These are phyloP conservation scores for Trifolium fragiferum DNA, from an alignment of 306 rosid species.

Conservation along the genomic window DNA sequence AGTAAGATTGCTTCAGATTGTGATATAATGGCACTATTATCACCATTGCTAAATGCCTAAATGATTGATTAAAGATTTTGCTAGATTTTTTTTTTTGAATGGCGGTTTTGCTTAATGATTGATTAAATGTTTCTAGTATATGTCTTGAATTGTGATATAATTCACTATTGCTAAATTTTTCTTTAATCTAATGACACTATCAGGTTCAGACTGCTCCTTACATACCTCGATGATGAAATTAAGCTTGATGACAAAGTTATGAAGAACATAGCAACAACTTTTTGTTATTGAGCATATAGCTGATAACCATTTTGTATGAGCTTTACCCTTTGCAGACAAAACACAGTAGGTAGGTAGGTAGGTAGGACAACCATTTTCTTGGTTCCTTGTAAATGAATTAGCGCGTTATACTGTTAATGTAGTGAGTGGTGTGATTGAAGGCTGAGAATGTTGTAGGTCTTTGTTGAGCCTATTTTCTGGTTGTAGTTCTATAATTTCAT, in stretches of 20 bases:
- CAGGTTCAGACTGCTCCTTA: constrained; percentile 51
- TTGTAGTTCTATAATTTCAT: constrained; percentile 12
- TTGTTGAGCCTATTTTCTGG: constrained; percentile 15
- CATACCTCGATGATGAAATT: constrained; percentile 45
- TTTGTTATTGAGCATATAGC: constrained; percentile 30
- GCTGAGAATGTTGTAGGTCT: constrained; percentile 41
- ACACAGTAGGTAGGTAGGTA: background rate
- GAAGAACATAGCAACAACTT: constrained; percentile 41
- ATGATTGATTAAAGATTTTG: background rate
- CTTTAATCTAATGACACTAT: constrained; percentile 48
- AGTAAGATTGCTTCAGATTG: constrained; percentile 13
- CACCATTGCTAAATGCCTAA: constrained; percentile 16
- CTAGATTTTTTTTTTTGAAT: too few species aligned
- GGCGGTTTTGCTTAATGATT: background rate
- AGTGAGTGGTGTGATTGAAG: constrained; percentile 2
- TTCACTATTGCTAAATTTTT: constrained; percentile 25
- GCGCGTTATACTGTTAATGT: constrained; percentile 3
- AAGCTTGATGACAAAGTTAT: constrained; percentile 30
- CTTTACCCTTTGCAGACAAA: constrained; percentile 16
- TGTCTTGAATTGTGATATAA: constrained; percentile 24
- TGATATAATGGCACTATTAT: background rate
- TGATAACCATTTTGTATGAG: constrained; percentile 31
- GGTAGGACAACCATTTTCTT: constrained; percentile 29
- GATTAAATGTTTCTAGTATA: background rate
- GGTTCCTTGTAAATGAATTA: constrained; percentile 27